Conservation (phyloP, 805 yeast genomes). For the Candida sphagnicola region DNA sequence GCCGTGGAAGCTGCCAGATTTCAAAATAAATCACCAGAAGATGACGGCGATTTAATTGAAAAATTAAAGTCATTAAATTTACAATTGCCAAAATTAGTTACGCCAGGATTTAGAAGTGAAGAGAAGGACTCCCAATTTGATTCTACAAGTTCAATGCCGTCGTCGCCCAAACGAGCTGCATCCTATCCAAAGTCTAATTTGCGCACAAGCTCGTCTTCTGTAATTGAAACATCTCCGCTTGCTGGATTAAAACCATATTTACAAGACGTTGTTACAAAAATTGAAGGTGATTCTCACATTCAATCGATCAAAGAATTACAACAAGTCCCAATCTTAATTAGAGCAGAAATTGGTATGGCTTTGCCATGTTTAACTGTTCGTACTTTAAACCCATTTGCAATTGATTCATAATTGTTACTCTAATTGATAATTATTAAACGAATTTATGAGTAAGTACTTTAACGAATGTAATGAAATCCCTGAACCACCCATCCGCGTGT, state of each 20-base stretch:
- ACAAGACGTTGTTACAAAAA: constrained; percentile 51
- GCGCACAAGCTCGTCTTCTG: constrained; percentile 18
- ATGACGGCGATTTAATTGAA: constrained; percentile 41
- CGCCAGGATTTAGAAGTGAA: constrained; percentile 15
- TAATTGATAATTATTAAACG: background rate
- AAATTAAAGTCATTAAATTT: constrained; percentile 51
- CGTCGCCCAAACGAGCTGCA: constrained; percentile 17
- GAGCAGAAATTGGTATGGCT: constrained; percentile 95
- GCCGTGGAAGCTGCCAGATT: constrained; percentile 66
- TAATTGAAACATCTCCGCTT: constrained; percentile 10
- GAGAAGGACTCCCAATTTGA: background rate
- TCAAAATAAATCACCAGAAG: constrained; percentile 33
- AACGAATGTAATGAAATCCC: too few relatives aligned
- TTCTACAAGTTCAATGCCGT: constrained; percentile 21
- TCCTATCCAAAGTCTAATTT: constrained; percentile 15
- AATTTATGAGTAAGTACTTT: background rate
- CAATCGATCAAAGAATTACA: constrained; percentile 80
- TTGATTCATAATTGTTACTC: background rate
- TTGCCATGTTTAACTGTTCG: constrained; percentile 92
- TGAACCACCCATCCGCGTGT: too few relatives aligned
- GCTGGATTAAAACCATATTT: constrained; percentile 53
- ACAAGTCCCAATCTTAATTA: constrained; percentile 76
- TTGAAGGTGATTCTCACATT: constrained; percentile 57
- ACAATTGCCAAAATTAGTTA: constrained; percentile 40
- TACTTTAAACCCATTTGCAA: constrained; percentile 78